These are phyloP conservation scores for Candida caryicola DNA, from an alignment of 805 yeast genomes.

Conservation along the genomic window DNA sequence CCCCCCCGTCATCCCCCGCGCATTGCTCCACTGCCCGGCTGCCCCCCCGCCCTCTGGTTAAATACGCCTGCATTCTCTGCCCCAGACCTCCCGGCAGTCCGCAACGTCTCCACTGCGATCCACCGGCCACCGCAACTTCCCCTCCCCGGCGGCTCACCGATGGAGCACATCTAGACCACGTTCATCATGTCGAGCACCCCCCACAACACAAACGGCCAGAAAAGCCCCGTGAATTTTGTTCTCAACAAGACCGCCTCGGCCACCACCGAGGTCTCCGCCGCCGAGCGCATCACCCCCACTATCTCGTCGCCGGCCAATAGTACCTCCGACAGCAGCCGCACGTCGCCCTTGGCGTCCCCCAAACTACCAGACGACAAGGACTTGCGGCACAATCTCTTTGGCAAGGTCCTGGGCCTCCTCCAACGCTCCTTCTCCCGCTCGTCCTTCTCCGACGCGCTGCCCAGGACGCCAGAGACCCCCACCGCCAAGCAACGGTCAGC, in stretches of 20 bases:
- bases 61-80: too few species aligned
- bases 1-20: too few species aligned
- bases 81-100: too few species aligned
- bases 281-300: slow-evolving; percentile 9
- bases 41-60: too few species aligned
- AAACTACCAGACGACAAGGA: slow-evolving; percentile 8
- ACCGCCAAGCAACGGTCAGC: slow-evolving; percentile 1
- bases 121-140: too few species aligned
- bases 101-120: too few species aligned
- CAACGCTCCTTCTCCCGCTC: slow-evolving; percentile 23
- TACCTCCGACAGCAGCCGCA: background rate
- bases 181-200: too few species aligned
- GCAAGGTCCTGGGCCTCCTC: slow-evolving; percentile 32
- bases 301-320: slow-evolving; percentile 1
- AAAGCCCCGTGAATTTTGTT: slow-evolving; percentile 3
- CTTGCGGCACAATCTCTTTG: slow-evolving; percentile 24
- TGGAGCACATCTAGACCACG: too few species aligned
- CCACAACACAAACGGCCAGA: background rate
- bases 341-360: slow-evolving; percentile 6
- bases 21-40: too few species aligned
- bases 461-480: slow-evolving; percentile 1
- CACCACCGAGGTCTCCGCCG: slow-evolving; percentile 8
- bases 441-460: slow-evolving; percentile 4
- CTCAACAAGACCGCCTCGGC: slow-evolving; percentile 5
- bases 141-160: too few species aligned